Base-by-base conservation (phyloP, 2,329 filamentous ascomycete genomes). In the Cladophialophora immunda region DNA sequence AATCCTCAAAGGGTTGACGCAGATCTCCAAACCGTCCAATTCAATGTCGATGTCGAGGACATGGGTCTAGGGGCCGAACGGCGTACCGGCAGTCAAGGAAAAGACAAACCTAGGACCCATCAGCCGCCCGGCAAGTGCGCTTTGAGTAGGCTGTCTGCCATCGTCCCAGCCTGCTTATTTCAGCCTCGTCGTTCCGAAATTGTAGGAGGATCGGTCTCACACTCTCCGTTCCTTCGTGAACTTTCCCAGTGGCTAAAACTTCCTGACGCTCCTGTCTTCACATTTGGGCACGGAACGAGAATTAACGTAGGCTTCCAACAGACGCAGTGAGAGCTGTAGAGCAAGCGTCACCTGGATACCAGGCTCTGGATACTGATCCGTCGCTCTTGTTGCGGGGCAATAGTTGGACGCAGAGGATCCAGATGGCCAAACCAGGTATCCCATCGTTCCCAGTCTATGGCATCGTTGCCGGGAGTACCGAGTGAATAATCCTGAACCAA, bases 41-140 rank as follows among this genome's bases (percentile, higher is more conserved):
- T 94, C 92, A 2, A 34, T 58, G 15, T 15, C 30, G 22, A 58
- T 58, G 36, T 94, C 90, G 41, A 94, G 80, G 17, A 85, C 83
- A 1, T 91, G 91, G 68, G 91, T 86, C 76, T 94, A 92, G 0
- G 90, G 84, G 15, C 94, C 90, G 68, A 94, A 88, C 62, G 94
- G 86, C 76, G 94, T 92, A 13, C 92, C 92, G 75, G 94, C 92
- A 0, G 92, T 89, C 2, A 90, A 93, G 82, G 94, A 96, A 77
- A 93, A 95, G 0, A 92, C 92, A 27, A n/a, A n/a, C n/a, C n/a
- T n/a, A n/a, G n/a, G n/a, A n/a, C n/a, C n/a, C n/a, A n/a, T n/a
- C n/a, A n/a, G n/a, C n/a, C n/a, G n/a, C n/a, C n/a, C n/a, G n/a
- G n/a, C n/a, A n/a, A n/a, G 52, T 50, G 45, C 2, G 15, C 8